Conservation (phyloP, 306 rosid genomes). For the Clitoria ternatea region DNA sequence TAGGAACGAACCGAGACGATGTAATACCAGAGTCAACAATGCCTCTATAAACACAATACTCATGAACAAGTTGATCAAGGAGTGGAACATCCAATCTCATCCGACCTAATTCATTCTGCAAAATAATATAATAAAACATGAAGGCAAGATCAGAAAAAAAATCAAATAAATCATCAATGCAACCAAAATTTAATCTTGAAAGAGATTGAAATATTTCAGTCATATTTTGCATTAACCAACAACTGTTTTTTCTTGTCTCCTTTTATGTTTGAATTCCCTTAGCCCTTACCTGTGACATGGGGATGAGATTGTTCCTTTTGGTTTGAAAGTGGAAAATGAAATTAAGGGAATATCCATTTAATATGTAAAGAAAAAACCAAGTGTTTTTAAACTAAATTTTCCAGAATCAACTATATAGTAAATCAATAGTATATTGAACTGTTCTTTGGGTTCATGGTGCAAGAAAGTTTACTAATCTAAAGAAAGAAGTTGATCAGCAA, state of each 20-base stretch:
- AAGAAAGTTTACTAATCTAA: not conserved
- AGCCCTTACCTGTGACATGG: not conserved
- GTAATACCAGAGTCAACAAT: conserved; percentile 69
- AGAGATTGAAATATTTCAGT: conserved; percentile 2
- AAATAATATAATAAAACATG: conserved; percentile 11
- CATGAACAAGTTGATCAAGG: conserved; percentile 96
- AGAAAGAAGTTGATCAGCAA: not conserved
- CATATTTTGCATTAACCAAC: conserved; percentile 2
- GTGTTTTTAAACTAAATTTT: conserved; percentile 2
- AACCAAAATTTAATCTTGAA: not conserved
- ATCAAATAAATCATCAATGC: not conserved
- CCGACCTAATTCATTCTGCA: conserved; percentile 92
- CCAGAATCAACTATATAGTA: not conserved
- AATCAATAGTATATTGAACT: not conserved
- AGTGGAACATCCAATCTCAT: conserved; percentile 75
- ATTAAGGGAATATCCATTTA: not conserved
- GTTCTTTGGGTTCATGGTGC: not conserved
- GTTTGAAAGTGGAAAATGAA: not conserved
- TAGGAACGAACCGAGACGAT: conserved; percentile 34
- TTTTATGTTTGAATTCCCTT: not conserved
- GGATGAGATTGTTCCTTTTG: not conserved
- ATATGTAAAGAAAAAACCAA: not conserved
- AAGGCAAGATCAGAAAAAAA: not conserved
- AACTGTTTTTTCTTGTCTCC: not conserved
- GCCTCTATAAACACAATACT: conserved; percentile 95